Base-by-base conservation (phyloP, 768 basidiomycete species). In the Boletus subparvulus region DNA sequence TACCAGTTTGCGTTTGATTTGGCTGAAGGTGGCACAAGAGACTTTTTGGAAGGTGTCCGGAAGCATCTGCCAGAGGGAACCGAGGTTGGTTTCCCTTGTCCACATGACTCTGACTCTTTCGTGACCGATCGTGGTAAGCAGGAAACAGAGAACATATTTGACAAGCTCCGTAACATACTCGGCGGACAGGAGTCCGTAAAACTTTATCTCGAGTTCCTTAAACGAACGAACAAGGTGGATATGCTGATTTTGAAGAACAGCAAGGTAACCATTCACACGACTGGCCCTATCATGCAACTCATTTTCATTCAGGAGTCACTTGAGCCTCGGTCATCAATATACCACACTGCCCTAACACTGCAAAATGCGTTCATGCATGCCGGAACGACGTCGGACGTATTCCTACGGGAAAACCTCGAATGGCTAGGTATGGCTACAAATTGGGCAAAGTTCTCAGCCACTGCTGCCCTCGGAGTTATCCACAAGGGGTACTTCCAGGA, bases 361-460 rank as follows among this genome's bases (percentile, higher is more conserved):
- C 92, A 95, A 71, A 98, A 99, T 72, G 94, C 97, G 2, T 98
- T 95, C 72, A 95, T 96, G 86, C 88, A 97, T 68, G 87, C 96
- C n/a, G 97, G 97, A 46, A 99, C 97, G 4, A 94, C 94, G 0
- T 95, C 94, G 2, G 97, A 99, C 66, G 69, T 82, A 26, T 99
- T 98, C 76, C 78, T 99, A 19, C 86, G 94, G 13, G 92, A 98
- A 50, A 98, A 98, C 70, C 82, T 99, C 35, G 96, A 98, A 69
- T 99, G 95, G 94, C 83, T 99, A 5, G 91, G 85, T 11, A 82
- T 92, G 51, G 97, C 97, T 3, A 88, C 88, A 28, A 98, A 99
- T 70, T 99, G 97, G 97, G 92, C 94, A 30, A 99, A 98, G 68
- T 99, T 98, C 75, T 92, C 94, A 4, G 93, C 97, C 7, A 98